Base-by-base conservation (phyloP, 2,329 filamentous ascomycete genomes). In the Colletotrichum neosansevieriae region DNA sequence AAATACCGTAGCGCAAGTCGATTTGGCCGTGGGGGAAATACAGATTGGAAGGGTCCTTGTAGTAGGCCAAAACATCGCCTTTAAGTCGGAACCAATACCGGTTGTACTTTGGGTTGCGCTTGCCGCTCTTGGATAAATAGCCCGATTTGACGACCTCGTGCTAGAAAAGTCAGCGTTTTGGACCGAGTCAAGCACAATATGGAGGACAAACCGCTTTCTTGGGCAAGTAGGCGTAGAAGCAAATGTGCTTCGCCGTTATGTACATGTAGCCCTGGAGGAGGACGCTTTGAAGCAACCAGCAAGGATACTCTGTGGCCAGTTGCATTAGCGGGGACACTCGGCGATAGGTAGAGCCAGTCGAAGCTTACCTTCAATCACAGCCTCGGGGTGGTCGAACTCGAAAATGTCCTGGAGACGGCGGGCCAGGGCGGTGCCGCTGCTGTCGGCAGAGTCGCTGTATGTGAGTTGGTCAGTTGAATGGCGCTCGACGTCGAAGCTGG, bases 141-240 rank as follows among this genome's bases (percentile, higher is more conserved):
- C 96, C 95, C 1, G 94, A 95, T 79, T 97, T 98, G 72, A 91
- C 88, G 17, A 92, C 87, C 62, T 90, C 86, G 73, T 92, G 89
- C 86, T 93, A 77, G 10, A 1, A 6, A 42, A 4, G 34, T 68
- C 34, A 63, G 60, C 24, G 7, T 10, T 4, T 5, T 11, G 2
- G 1, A 12, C 12, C 7, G 36, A 50, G 42, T 10, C 21, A 44
- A 75, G 72, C 21, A 49, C 32, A 15, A 7, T 15, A 7, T 17
- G 24, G 47, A 49, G 9, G 42, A 75, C 90, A 79, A 84, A 92
- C 92, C 58, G 92, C 89, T 84, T 96, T 97, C 83, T 94, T 97
- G 6, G 94, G 94, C n/a, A 98, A 86, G 77, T 98, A 98, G 44
- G 96, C 94, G 77, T 98, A 98, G 78, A 98, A 99, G 80, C 94